These are phyloP conservation scores for Boletus insuetus DNA, from an alignment of 768 basidiomycete species.

Conservation along the genomic window DNA sequence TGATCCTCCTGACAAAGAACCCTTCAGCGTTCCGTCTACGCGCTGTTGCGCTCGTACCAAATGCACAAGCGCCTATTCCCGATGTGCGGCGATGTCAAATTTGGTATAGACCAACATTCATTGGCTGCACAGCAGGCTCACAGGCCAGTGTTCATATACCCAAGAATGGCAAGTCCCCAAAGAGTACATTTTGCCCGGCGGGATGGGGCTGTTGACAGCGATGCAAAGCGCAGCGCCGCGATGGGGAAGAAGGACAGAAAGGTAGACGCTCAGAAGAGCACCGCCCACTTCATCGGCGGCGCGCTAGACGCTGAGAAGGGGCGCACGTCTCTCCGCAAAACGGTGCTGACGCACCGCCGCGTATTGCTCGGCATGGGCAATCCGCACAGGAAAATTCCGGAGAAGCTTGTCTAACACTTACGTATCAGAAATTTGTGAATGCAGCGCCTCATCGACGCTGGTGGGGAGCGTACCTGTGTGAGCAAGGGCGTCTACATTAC, in stretches of 20 bases:
- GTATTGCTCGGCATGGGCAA: not conserved
- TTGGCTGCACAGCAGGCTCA: not conserved
- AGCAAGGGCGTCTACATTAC: not conserved
- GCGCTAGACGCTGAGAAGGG: not conserved
- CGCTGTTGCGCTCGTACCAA: not conserved
- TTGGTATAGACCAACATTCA: not conserved
- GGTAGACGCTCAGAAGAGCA: not conserved
- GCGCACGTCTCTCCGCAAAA: not conserved
- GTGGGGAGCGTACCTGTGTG: not conserved
- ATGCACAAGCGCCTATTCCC: too few relatives aligned
- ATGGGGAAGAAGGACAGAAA: not conserved
- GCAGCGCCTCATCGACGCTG: not conserved
- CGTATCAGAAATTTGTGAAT: not conserved
- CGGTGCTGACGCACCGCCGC: not conserved
- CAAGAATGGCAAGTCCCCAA: not conserved
- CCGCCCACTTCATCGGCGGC: not conserved
- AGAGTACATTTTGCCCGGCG: not conserved
- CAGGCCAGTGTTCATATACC: not conserved
- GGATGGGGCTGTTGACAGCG: not conserved
- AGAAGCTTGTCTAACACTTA: not conserved
- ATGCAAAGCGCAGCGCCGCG: not conserved
- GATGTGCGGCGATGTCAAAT: not conserved
- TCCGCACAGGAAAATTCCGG: not conserved
- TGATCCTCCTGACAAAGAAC: not conserved
- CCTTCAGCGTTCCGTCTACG: not conserved